Evolutionary conservation across 176 grass and related monocot genomes (phyloP).

Genomic region (Zizania latifolia): DNA sequence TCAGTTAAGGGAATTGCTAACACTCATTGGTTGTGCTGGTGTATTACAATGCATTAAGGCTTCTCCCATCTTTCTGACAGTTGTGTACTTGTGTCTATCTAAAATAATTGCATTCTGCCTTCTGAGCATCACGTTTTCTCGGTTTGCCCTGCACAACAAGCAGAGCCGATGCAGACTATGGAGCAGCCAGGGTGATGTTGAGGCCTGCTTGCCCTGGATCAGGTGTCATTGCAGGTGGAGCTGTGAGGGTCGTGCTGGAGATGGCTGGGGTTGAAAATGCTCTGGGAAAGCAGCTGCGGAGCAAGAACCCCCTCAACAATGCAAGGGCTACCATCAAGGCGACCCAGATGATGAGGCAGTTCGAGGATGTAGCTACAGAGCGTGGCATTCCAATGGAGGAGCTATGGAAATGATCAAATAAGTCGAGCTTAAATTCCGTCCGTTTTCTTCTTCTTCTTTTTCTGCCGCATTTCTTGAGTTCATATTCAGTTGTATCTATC

Average conservation of each 20-base stretch:
- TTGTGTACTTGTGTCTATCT: not conserved
- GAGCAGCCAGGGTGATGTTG: slow-evolving; percentile 86
- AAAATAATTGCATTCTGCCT: not conserved
- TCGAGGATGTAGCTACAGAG: slow-evolving; percentile 54
- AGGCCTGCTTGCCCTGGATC: slow-evolving; percentile 83
- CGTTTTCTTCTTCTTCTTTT: not conserved
- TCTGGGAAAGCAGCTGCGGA: slow-evolving; percentile 80
- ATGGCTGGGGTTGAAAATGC: slow-evolving; percentile 88
- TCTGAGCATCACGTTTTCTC: slow-evolving; percentile 3
- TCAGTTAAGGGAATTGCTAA: not conserved
- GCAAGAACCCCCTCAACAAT: slow-evolving; percentile 77
- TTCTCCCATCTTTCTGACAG: not conserved
- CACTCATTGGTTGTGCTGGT: not conserved
- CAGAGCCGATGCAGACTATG: slow-evolving; percentile 69
- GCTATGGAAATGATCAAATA: slow-evolving; percentile 69
- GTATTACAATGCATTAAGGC: not conserved
- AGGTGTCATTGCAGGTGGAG: slow-evolving; percentile 68
- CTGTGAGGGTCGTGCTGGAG: slow-evolving; percentile 77
- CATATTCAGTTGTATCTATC: slow-evolving; percentile 13
- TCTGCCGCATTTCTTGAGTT: slow-evolving; percentile 9
- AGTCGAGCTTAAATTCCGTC: not conserved
- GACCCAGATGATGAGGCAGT: slow-evolving; percentile 61
- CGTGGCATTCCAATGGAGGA: slow-evolving; percentile 81
- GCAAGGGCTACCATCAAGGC: slow-evolving; percentile 78
- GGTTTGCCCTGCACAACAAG: slow-evolving; percentile 5